Evolutionary conservation across 1,284 basidiomycete genomes (phyloP), one percentile per base, ranked within the genome.

Genomic region (Anthracocystis panici-leucophaei): DNA sequence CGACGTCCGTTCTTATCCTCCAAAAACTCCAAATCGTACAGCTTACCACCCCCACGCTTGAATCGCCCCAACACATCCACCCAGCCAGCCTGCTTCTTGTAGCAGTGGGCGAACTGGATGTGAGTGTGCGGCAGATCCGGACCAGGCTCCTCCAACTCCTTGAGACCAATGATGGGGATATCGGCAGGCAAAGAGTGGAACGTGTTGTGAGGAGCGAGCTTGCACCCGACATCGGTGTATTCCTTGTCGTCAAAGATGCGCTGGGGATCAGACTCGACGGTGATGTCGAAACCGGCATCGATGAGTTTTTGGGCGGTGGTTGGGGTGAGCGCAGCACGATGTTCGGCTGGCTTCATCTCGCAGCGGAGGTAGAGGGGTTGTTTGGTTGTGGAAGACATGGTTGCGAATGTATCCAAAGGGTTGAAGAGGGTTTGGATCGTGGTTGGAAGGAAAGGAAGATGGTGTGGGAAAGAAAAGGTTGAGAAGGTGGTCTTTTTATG

Each of bases 91-190:
- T 99, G 97, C 55, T 91, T 88, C 88, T 99, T 99, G 90, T 94
- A 99, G 87, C 96, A 98, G 87, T 99, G 97, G 2, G 95, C 96
- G 81, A 99, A 99, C 85, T 98, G 95, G 86, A 99, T 96, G 87
- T 99, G 97, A 10, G 93, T 95, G 87, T 84, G 79, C n/a, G 78
- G 75, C 45, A 85, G 74, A 53, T 78, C 75, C 21, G 83, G 83
- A 38, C 83, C 83, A 42, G 92, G 91, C 40, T 81, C 76, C 54
- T 85, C 85, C 21, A 99, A 90, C 86, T 99, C 97, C 88, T 99
- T 99, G 85, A 99, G 89, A 9, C 97, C 97, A 80, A 98, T 92
- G 87, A 99, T 97, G 62, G 93, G 92, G 45, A 91, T 88, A 42
- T 90, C 86, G 29, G 86, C 86, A 1, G 95, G 94, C 1, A 93